phyloP scores from a whole-genome alignment of 2,329 filamentous ascomycete species.

The Phyllosticta paracitricarpa region DNA sequence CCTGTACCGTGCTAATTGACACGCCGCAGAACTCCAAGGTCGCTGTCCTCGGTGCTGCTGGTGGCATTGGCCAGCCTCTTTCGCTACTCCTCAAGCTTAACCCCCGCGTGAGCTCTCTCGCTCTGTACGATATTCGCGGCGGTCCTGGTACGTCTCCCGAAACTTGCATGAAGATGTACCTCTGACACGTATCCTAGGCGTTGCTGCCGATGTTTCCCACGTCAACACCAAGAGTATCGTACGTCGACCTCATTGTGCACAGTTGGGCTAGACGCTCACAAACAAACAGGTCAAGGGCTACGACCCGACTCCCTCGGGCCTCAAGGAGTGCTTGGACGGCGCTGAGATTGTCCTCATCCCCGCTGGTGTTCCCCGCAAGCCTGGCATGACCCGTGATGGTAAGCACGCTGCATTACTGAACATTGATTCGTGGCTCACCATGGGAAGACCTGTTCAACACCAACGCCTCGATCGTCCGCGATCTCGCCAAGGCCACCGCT shows the following conservation, averaged over 20 bases:
- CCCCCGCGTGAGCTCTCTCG: constrained; percentile 84
- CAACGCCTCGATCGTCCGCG: constrained; percentile 98
- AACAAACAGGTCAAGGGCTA: constrained; percentile 65
- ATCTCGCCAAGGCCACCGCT: constrained; percentile 90
- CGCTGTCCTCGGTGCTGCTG: constrained; percentile 88
- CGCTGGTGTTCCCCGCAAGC: constrained; percentile 96
- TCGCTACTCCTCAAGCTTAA: constrained; percentile 98
- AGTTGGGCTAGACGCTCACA: constrained; percentile 4
- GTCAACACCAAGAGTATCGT: constrained; percentile 94
- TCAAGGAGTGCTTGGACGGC: constrained; percentile 70
- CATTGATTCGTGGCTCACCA: background rate
- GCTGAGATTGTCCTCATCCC: constrained; percentile 94
- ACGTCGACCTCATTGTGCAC: constrained; percentile 15
- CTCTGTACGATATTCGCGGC: constrained; percentile 95
- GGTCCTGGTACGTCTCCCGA: constrained; percentile 66
- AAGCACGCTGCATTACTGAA: constrained; percentile 18
- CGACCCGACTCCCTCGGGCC: constrained; percentile 64
- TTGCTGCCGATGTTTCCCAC: constrained; percentile 95
- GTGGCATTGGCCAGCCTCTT: constrained; percentile 96
- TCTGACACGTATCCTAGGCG: constrained; percentile 48
- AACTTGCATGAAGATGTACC: background rate
- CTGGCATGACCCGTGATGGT: constrained; percentile 97
- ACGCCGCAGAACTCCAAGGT: constrained; percentile 79
- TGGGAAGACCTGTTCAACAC: constrained; percentile 91
- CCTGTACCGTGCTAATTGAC: background rate